Conservation (phyloP, 495 filamentous ascomycete genomes). For the Aspergillus cavernicola region DNA sequence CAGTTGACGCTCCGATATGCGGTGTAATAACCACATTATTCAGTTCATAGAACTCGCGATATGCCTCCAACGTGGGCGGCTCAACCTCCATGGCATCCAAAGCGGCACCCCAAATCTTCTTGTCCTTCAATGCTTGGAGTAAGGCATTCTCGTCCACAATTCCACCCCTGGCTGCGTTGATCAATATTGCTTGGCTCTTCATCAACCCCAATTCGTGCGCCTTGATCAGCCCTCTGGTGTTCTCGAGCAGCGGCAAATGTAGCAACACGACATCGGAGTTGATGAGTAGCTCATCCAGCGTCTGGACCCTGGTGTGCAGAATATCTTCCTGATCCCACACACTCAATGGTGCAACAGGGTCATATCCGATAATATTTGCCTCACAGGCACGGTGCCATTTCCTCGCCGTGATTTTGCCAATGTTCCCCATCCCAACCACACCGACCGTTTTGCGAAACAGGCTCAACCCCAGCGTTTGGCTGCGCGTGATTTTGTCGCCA, state of each 20-base stretch:
- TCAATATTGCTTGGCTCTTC: constrained; percentile 45
- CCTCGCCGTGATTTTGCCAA: constrained; percentile 30
- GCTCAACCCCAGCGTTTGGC: constrained; percentile 28
- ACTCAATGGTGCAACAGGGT: constrained; percentile 26
- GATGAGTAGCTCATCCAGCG: constrained; percentile 26
- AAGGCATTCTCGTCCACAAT: constrained; percentile 54
- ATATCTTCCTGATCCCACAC: constrained; percentile 32
- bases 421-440: constrained; percentile 41
- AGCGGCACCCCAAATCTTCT: constrained; percentile 49
- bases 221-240: constrained; percentile 46
- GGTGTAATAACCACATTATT: constrained; percentile 30
- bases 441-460: constrained; percentile 32
- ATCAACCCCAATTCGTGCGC: constrained; percentile 45
- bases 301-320: constrained; percentile 23
- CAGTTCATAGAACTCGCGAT: constrained; percentile 26
- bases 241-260: constrained; percentile 32
- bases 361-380: constrained; percentile 29
- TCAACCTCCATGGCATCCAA: constrained; percentile 30
- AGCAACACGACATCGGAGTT: constrained; percentile 34
- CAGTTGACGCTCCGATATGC: constrained; percentile 30
- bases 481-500: no score
- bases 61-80: constrained; percentile 22
- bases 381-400: constrained; percentile 35
- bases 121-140: constrained; percentile 40
- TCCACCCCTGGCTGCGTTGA: constrained; percentile 57